Evolutionary conservation across 106 monocot genomes (phyloP), one percentile per base, ranked within the genome.

Genomic region (Dactylorhiza incarnata): DNA sequence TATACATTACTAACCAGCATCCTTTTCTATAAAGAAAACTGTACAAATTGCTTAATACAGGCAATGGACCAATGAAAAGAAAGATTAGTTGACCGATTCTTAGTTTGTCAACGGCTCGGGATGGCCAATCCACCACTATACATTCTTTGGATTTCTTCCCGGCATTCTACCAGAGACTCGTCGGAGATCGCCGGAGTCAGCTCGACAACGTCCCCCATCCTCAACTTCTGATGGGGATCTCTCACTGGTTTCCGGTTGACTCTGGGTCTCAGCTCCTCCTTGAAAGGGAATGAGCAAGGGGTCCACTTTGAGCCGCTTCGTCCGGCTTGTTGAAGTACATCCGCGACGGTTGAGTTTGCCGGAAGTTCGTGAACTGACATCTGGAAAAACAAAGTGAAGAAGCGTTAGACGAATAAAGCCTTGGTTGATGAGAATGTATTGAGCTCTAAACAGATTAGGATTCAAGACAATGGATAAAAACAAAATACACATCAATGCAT

Each of bases 191-290:
- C 22, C 1, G 90, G 90, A 1, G 83, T 85, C 29, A 94, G 66
- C 74, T 94, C 86, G 3, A 94, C 80, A 24, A 94, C 83, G 48
- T 94, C 94, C 0, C 90, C 94, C 94, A 94, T 94, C 79, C 74
- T 80, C 15, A 94, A 80, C 79, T 78, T 80, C 76, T 73, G 79
- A 24, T 72, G 43, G 0, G 82, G 86, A 66, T 90, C 74, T 1
- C 49, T 52, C 12, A 86, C 81, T 0, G 83, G 83, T 37, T 84
- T 67, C 14, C 72, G 74, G 76, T 94, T 94, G 19, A 88, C 72
- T 75, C 73, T 88, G 13, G 89, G 84, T 68, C 94, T 87, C 78
- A 94, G 37, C 47, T 87, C 89, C 74, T 87, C 89, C 75, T 93
- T 87, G 19, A 79, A 44, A 0, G 89, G 82, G 49, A 83, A 83